Conservation (phyloP, 768 basidiomycete genomes). For the Fomitopsis serialis region DNA sequence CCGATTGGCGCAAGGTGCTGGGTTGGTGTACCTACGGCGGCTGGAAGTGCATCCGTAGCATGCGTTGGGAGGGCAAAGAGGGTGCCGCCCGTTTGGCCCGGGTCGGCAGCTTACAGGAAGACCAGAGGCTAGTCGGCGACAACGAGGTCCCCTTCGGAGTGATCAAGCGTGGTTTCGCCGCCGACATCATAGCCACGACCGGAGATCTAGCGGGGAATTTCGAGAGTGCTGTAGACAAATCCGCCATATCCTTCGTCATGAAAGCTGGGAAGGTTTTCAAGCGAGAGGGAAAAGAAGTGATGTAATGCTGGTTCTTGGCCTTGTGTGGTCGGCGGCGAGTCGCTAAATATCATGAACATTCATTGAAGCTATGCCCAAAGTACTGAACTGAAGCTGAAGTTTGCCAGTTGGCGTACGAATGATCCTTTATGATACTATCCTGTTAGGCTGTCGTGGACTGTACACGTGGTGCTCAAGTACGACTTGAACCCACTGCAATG, state of each 20-base stretch:
- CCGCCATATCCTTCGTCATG: conserved; percentile 50
- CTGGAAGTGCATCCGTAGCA: conserved; percentile 48
- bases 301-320: no score
- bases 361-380: no score
- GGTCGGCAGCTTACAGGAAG: conserved; percentile 22
- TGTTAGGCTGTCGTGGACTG: no score
- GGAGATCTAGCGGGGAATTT: conserved; percentile 36
- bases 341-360: no score
- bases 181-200: conserved; percentile 37
- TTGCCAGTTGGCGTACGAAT: no score
- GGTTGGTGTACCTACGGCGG: conserved; percentile 57
- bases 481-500: no score
- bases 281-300: conserved; percentile 26
- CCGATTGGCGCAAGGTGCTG: conserved; percentile 45
- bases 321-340: no score
- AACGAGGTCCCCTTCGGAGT: conserved; percentile 53
- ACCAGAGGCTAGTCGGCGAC: conserved; percentile 31
- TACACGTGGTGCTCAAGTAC: no score
- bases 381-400: no score
- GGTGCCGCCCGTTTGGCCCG: conserved; percentile 22
- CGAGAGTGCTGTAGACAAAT: conserved; percentile 39
- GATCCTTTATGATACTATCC: no score
- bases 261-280: conserved; percentile 48
- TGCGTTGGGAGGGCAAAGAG: conserved; percentile 37
- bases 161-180: conserved; percentile 50